phyloP scores from a whole-genome alignment of 495 filamentous ascomycete genomes.

The Clohesyomyces aquaticus region DNA sequence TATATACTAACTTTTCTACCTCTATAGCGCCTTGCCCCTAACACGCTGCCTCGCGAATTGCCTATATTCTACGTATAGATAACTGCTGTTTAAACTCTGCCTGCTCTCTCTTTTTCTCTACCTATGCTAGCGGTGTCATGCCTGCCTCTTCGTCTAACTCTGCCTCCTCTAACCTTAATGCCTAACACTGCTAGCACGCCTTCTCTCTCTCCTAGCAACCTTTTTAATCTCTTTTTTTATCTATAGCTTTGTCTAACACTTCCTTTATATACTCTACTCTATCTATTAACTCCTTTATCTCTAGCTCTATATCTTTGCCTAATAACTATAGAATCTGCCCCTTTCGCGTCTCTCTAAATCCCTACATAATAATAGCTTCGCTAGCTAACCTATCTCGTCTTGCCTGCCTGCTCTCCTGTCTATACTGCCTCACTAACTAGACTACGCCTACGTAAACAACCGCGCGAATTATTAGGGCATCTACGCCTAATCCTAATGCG shows the following conservation, averaged over 20 bases:
- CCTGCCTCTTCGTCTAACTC: conserved; percentile 2
- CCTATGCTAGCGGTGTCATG: background rate
- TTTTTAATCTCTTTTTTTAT: conserved; percentile 2
- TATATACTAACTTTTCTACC: conserved; percentile 1
- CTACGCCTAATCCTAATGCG: conserved; percentile 40
- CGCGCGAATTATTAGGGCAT: conserved; percentile 36
- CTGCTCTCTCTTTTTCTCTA: conserved; percentile 3
- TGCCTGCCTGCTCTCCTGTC: conserved; percentile 41
- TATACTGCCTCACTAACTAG: conserved; percentile 34
- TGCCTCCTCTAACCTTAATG: conserved; percentile 2
- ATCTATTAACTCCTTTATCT: conserved; percentile 7
- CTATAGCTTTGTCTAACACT: conserved; percentile 1
- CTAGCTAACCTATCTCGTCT: conserved; percentile 32
- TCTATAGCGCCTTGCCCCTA: conserved; percentile 6
- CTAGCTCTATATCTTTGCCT: background rate
- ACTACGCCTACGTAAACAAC: conserved; percentile 36
- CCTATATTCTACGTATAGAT: background rate
- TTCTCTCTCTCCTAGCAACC: background rate
- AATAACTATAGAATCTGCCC: background rate
- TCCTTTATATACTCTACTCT: conserved; percentile 4
- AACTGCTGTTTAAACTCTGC: conserved; percentile 1
- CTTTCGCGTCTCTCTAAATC: background rate
- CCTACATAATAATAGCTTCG: conserved; percentile 19
- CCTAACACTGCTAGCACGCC: conserved; percentile 2
- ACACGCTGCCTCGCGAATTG: conserved; percentile 3